These are phyloP conservation scores for Aspergillus uvarum DNA, from an alignment of 2,329 filamentous ascomycete species.

Conservation along the genomic window DNA sequence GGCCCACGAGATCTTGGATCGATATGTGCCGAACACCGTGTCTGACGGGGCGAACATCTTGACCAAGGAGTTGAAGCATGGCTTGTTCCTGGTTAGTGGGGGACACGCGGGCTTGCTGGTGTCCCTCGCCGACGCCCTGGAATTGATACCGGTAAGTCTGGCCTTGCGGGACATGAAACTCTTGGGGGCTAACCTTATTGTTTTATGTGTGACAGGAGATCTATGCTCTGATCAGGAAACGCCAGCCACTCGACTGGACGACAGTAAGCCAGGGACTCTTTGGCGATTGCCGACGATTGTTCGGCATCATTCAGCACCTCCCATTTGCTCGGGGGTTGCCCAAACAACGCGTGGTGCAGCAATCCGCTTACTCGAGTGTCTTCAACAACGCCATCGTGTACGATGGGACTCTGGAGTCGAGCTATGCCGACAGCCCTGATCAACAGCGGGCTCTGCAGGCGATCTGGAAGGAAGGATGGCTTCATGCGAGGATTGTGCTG, in stretches of 20 bases:
- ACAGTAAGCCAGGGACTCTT: slow-evolving; percentile 7
- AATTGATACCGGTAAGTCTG: slow-evolving; percentile 6
- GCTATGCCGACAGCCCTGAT: neutral
- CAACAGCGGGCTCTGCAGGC: neutral
- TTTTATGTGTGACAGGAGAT: neutral
- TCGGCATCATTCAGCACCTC: neutral
- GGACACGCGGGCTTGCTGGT: slow-evolving; percentile 11
- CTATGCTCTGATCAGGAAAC: neutral
- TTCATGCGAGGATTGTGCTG: slow-evolving; percentile 10
- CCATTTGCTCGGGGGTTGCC: slow-evolving; percentile 10
- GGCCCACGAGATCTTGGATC: neutral
- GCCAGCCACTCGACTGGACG: slow-evolving; percentile 3
- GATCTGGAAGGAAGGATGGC: slow-evolving; percentile 13
- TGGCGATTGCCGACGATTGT: slow-evolving; percentile 4
- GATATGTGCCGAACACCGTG: neutral
- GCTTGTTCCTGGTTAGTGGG: slow-evolving; percentile 8
- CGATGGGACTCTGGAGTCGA: too few species aligned
- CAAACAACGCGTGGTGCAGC: too few species aligned
- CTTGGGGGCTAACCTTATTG: too few species aligned
- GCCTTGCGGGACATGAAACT: neutral
- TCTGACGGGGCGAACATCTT: neutral
- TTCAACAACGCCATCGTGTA: too few species aligned
- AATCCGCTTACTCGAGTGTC: too few species aligned
- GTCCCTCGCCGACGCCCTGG: neutral
- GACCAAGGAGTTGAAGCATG: slow-evolving; percentile 11